Percentiles rank a stretch among this genome's conserved stretches.
These are phyloP conservation scores for Trifolium pratense DNA, from an alignment of 306 rosid genomes.

Conservation along the genomic window DNA sequence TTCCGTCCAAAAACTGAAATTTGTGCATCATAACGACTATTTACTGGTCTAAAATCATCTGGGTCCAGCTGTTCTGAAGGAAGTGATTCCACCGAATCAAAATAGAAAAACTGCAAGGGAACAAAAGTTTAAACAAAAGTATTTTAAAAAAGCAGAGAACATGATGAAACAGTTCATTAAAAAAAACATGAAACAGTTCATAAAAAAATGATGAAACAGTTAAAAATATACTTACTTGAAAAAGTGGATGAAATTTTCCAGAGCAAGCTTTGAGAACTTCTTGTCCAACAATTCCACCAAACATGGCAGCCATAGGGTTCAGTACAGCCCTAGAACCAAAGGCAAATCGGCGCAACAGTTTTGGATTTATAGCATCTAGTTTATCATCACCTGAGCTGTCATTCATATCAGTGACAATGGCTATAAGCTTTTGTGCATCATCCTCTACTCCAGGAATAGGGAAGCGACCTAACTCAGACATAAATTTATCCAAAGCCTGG, in stretches of 20 bases:
- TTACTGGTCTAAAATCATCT: constrained; percentile 70
- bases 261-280: constrained; percentile 97
- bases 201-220: too few species aligned
- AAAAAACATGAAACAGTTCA: too few species aligned
- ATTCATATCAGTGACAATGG: constrained; percentile 60
- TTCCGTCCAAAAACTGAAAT: constrained; percentile 91
- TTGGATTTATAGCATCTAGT: constrained; percentile 74
- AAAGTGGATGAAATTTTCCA: constrained; percentile 97
- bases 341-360: constrained; percentile 75
- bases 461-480: constrained; percentile 68
- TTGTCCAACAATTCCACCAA: constrained; percentile 98
- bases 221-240: constrained; percentile 51
- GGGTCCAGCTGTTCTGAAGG: constrained; percentile 78
- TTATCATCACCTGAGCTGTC: constrained; percentile 65
- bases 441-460: constrained; percentile 86
- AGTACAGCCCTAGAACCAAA: constrained; percentile 92
- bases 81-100: constrained; percentile 93
- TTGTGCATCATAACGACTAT: constrained; percentile 95
- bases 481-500: constrained; percentile 77
- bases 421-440: constrained; percentile 74
- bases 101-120: constrained; percentile 84
- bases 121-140: constrained; percentile 31
- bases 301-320: constrained; percentile 98
- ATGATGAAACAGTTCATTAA: too few species aligned
- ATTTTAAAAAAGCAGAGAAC: neutral